Conservation (phyloP, 176 grass and related monocot species). For the maize (Zea mays) region Zm-B73-REFERENCE-NAM-5.0 NC_050105.1:121557501-121558000, state of each 20-base stretch:
- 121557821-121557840: too few species aligned
- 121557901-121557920: too few species aligned
- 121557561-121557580: constrained; percentile 85
- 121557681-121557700: constrained; percentile 88
- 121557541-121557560: constrained; percentile 88
- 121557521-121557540: constrained; percentile 92
- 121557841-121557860: too few species aligned
- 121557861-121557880: too few species aligned
- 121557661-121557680: constrained; percentile 97
- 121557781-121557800: background rate
- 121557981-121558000: too few species aligned
- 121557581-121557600: constrained; percentile 91
- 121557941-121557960: too few species aligned
- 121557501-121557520: constrained; percentile 89
- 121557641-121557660: constrained; percentile 98
- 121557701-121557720: constrained; percentile 64
- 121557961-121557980: too few species aligned
- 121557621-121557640: constrained; percentile 93
- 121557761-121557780: background rate
- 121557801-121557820: too few species aligned
- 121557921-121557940: too few species aligned
- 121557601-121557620: constrained; percentile 91
- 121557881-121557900: too few species aligned
- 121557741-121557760: background rate
- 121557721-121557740: constrained; percentile 28